Base-by-base conservation (phyloP, 2,329 filamentous ascomycete genomes). In the Camillea tinctor region DNA sequence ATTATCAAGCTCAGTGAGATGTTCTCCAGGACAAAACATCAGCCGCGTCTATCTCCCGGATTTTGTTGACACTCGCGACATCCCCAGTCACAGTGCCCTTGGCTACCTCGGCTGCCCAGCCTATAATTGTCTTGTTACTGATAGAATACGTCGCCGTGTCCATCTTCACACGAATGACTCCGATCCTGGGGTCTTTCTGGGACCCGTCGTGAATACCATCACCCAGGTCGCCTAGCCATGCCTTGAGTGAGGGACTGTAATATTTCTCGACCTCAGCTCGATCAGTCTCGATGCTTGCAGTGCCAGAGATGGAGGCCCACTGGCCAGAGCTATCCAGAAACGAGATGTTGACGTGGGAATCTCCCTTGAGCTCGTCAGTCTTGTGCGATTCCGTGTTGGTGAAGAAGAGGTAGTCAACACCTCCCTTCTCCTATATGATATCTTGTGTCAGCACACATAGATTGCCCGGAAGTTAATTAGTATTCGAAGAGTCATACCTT, bases 371-470 rank as follows among this genome's bases (percentile, higher is more conserved):
- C 71, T 96, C 92, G 74, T 92, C 84, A 4, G 91, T 93, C 82
- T 97, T 96, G 77, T 91, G 87, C 9, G 91, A 93, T 74, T 94
- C 90, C 64, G 91, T 93, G 81, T 96, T 96, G 72, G 92, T 93
- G 80, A 95, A 89, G 84, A 96, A 96, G 75, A 96, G 84, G 59
- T 95, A 84, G 73, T 96, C 92, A 59, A 93, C 82, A 70, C 90
- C 90, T 65, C 88, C 88, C 63, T 83, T 81, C 77, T 96, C 92
- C 90, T 94, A 63, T 2, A 30, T n/a, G 36, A 15, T n/a, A 11
- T 4, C 36, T n/a, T 1, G 17, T n/a, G 13, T 44, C 17, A 44
- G 36, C 13, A 9, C 6, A 6, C 13, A 17, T 15, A 17, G 36
- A 7, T 44, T 2, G 5, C 17, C 6, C 2, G 19, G 1, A 24